Base-by-base conservation (phyloP, 169 alveolate genomes). In the Cryptosporidium bovis region DNA sequence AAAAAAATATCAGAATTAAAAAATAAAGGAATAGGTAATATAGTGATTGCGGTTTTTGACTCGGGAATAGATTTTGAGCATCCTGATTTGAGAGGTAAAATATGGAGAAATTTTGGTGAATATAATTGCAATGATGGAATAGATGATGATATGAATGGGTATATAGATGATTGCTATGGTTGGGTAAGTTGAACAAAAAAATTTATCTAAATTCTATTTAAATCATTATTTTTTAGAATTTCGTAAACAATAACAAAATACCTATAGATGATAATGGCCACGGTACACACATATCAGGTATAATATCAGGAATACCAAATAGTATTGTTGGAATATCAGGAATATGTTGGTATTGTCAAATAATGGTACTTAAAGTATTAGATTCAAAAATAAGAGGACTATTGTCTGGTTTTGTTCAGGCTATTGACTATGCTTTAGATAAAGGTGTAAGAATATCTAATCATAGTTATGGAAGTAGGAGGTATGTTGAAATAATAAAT, bases 191-290 rank as follows among this genome's bases (percentile, higher is more conserved):
- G 29, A 13, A 5, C 5, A 15, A 6, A 16, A n/a, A 31, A 18
- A 15, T 20, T 18, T 10, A 4, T 60, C 27, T 24, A 2, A 29
- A 34, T 13, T 31, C 8, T 3, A 33, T 15, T 51, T 29, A 62
- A 62, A 5, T 62, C 3, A 0, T 62, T 62, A 20, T 27, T 62
- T 24, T 27, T 62, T 90, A 92, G 93, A 92, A 92, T 34, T 92
- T 92, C 20, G 93, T 92, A 13, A 77, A 85, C 20, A 84, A 91
- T 24, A 83, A 77, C 36, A 91, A 91, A n/a, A 92, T 91, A 58
- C 95, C 95, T 12, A 31, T 82, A 83, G 97, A 94, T 56, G 90
- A 83, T 65, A 92, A 90, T 71, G 93, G 93, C 15, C 94, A 92
- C 66, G 94, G 94, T 12, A 92, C 94, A 1, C 93, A 91, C 34